Conservation (phyloP, 345 rosid genomes). For the Turritis glabra region DNA sequence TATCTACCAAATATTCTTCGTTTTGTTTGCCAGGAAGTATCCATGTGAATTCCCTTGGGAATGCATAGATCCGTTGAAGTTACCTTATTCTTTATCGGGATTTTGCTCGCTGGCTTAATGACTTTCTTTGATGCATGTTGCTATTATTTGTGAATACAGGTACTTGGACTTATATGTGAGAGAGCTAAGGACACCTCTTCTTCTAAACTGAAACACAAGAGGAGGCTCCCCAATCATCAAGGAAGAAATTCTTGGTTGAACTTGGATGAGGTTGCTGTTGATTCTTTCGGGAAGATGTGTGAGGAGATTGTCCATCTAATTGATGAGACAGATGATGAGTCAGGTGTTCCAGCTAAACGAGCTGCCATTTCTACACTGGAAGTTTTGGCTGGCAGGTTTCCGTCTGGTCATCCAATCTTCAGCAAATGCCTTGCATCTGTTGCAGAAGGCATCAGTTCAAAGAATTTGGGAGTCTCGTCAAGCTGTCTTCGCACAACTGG, state of each 20-base stretch:
- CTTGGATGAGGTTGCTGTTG: constrained; percentile 54
- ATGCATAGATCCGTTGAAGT: background rate
- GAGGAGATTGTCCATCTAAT: constrained; percentile 60
- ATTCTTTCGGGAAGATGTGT: constrained; percentile 63
- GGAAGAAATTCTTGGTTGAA: constrained; percentile 52
- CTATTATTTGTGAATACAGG: constrained; percentile 45
- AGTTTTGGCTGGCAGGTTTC: constrained; percentile 65
- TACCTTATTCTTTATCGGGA: background rate
- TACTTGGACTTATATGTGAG: constrained; percentile 73
- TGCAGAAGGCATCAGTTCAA: constrained; percentile 60
- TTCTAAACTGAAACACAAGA: constrained; percentile 46
- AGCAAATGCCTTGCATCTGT: constrained; percentile 68
- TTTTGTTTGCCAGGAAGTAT: constrained; percentile 10
- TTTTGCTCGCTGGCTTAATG: background rate
- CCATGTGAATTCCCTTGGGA: background rate
- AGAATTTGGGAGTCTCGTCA: constrained; percentile 59
- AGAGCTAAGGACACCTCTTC: constrained; percentile 55
- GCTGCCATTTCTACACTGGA: constrained; percentile 80
- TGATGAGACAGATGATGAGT: constrained; percentile 54
- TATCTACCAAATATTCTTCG: background rate
- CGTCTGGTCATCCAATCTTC: constrained; percentile 67
- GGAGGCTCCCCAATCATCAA: constrained; percentile 39
- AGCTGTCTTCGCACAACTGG: constrained; percentile 76
- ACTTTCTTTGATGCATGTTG: constrained; percentile 5
- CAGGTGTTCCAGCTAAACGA: constrained; percentile 54